Conservation (phyloP, 108 stramenopile species). For the Discostella stelligeroides region DNA sequence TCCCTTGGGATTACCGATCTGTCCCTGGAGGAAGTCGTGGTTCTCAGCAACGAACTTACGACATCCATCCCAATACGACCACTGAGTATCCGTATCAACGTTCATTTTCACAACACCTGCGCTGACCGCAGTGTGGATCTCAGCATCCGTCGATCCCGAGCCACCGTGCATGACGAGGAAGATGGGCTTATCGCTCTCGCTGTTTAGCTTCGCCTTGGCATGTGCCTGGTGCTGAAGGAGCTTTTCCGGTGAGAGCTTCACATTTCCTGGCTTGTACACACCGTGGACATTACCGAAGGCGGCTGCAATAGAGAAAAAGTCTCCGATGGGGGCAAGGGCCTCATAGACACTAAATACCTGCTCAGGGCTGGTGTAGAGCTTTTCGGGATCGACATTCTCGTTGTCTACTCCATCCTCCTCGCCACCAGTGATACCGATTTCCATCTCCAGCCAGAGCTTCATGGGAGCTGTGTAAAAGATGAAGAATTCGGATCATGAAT, state of each 20-base stretch:
- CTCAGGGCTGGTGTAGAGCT: slow-evolving; percentile 97
- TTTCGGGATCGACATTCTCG: slow-evolving; percentile 92
- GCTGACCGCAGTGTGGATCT: slow-evolving; percentile 84
- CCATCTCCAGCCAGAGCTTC: slow-evolving; percentile 98
- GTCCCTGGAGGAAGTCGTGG: slow-evolving; percentile 88
- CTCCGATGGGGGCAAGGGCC: slow-evolving; percentile 82
- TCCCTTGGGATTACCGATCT: slow-evolving; percentile 97
- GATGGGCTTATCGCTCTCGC: slow-evolving; percentile 76
- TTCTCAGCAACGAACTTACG: slow-evolving; percentile 82
- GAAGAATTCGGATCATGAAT: neutral
- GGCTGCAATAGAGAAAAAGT: slow-evolving; percentile 95
- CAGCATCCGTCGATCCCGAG: slow-evolving; percentile 93
- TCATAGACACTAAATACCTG: slow-evolving; percentile 90
- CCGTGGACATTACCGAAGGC: slow-evolving; percentile 97
- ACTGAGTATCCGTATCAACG: slow-evolving; percentile 98
- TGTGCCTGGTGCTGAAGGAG: slow-evolving; percentile 90
- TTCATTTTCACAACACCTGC: slow-evolving; percentile 96
- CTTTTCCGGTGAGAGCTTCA: slow-evolving; percentile 82
- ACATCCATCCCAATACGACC: slow-evolving; percentile 95
- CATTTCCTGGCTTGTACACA: slow-evolving; percentile 98
- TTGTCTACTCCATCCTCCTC: slow-evolving; percentile 99
- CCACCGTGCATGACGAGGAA: slow-evolving; percentile 98
- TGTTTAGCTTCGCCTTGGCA: slow-evolving; percentile 76
- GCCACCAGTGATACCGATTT: slow-evolving; percentile 98
- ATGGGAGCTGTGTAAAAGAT: slow-evolving; percentile 52